These are phyloP conservation scores for Blastobotrys petasosporus DNA, from an alignment of 1,139 yeast genomes.

Conservation along the genomic window DNA sequence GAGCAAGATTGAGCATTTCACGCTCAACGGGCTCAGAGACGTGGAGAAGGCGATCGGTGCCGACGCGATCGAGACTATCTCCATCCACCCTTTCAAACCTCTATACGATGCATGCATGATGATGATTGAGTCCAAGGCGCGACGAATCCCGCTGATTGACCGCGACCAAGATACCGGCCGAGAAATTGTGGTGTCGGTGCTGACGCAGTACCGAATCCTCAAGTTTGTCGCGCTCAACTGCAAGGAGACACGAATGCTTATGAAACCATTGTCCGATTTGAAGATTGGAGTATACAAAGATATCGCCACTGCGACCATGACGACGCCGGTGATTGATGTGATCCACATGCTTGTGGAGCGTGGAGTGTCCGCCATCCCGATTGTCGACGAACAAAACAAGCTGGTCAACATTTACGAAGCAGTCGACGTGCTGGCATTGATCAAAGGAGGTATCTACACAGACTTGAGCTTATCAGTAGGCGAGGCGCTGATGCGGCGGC, in stretches of 20 bases:
- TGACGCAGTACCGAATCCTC: slow-evolving; percentile 93
- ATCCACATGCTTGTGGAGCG: slow-evolving; percentile 74
- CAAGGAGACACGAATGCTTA: slow-evolving; percentile 82
- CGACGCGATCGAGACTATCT: slow-evolving; percentile 78
- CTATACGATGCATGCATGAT: slow-evolving; percentile 90
- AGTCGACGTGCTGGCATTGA: slow-evolving; percentile 85
- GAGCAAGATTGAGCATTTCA: slow-evolving; percentile 81
- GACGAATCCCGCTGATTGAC: slow-evolving; percentile 92
- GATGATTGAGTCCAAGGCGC: slow-evolving; percentile 84
- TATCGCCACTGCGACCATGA: slow-evolving; percentile 78
- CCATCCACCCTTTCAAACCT: slow-evolving; percentile 87
- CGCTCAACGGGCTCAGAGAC: slow-evolving; percentile 72
- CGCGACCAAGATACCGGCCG: slow-evolving; percentile 88
- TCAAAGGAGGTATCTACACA: slow-evolving; percentile 90
- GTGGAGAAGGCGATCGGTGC: slow-evolving; percentile 87
- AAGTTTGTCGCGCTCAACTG: slow-evolving; percentile 95
- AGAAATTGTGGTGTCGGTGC: slow-evolving; percentile 89
- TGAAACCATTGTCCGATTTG: slow-evolving; percentile 67
- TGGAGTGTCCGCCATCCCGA: slow-evolving; percentile 87
- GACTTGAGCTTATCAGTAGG: slow-evolving; percentile 91
- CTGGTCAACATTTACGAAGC: slow-evolving; percentile 92
- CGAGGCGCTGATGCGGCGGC: slow-evolving; percentile 88
- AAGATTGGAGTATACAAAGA: slow-evolving; percentile 56
- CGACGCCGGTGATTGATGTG: slow-evolving; percentile 90
- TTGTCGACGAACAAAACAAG: slow-evolving; percentile 69